Evolutionary conservation across 2,329 filamentous ascomycete species (phyloP), one percentile per base, ranked within the genome.

Genomic region (Aureobasidium sp.): DNA sequence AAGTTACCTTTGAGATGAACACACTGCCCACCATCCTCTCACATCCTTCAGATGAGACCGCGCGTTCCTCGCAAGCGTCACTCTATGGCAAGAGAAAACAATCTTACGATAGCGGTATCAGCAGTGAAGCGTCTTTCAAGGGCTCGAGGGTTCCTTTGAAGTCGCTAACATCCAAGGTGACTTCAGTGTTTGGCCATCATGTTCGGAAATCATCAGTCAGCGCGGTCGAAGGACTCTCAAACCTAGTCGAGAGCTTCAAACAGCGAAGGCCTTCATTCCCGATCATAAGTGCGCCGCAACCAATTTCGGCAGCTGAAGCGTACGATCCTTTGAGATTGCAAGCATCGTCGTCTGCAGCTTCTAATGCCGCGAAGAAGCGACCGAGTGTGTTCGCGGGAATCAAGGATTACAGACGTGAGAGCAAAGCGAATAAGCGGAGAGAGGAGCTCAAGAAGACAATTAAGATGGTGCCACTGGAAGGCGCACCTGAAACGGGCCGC

Each of bases 381-480:
- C 56, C 46, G 4, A 60, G 58, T 37, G 29, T 56, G 2, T 48
- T 50, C 15, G 23, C 50, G 7, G 41, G 29, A 2, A 36, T 50
- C 34, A 63, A 46, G 23, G 59, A 60, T 41, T 55, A 46, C n/a
- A 59, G 63, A 13, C 53, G 62, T 15, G 65, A 67, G 51, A 61
- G 60, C 29, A 67, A 59, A 57, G 70, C 68, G 37, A 65, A 70
- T 63, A 71, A 68, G 64, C 65, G 71, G 58, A 65, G 70, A 52
- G 66, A 68, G 62, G 70, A 72, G 32, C 62, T 74, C 61, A 72
- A 70, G 68, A 69, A 64, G 63, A 66, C 67, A 53, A 74, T 74
- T 53, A 66, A 64, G 55, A 66, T 73, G 52, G 67, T 72, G 34
- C 66, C 66, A n/a, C 46, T 48, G 15, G 46, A 27, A 29, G 46